Conservation (phyloP, 805 yeast genomes). For the Kodamaea sagamina region DNA sequence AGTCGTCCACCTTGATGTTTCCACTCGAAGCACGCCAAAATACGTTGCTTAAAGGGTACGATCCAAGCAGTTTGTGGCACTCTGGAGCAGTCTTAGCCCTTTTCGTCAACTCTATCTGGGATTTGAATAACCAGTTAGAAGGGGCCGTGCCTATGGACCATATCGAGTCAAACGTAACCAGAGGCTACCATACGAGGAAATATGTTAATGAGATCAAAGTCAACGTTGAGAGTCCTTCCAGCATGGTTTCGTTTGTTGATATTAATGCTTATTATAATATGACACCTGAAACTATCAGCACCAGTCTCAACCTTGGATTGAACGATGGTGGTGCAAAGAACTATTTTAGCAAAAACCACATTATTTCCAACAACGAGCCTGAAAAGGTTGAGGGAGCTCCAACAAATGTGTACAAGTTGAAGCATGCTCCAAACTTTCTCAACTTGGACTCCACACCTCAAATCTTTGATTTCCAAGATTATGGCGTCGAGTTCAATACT, state of each 20-base stretch:
- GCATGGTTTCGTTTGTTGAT: constrained; percentile 18
- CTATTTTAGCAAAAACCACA: constrained; percentile 14
- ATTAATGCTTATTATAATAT: constrained; percentile 18
- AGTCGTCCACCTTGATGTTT: constrained; percentile 53
- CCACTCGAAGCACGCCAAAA: constrained; percentile 38
- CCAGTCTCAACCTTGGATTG: constrained; percentile 6
- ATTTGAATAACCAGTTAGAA: constrained; percentile 39
- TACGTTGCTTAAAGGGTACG: constrained; percentile 12
- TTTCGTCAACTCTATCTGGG: constrained; percentile 47
- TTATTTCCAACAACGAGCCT: constrained; percentile 3
- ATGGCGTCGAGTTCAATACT: constrained; percentile 27
- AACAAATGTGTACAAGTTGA: constrained; percentile 6
- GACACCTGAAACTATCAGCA: constrained; percentile 1
- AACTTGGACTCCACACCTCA: constrained; percentile 8
- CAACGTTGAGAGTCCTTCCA: constrained; percentile 14
- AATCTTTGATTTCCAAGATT: constrained; percentile 8
- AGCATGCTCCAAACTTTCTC: constrained; percentile 7
- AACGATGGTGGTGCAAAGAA: constrained; percentile 7
- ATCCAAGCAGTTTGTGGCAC: constrained; percentile 45
- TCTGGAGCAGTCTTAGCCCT: constrained; percentile 29
- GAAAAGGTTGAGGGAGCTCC: constrained; percentile 1
- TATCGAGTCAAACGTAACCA: constrained; percentile 45
- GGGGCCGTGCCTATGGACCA: constrained; percentile 41
- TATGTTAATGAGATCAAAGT: constrained; percentile 44
- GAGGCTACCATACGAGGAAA: constrained; percentile 46